phyloP scores from a whole-genome alignment of 345 rosid genomes.

The Eucalyptus marginata region DNA sequence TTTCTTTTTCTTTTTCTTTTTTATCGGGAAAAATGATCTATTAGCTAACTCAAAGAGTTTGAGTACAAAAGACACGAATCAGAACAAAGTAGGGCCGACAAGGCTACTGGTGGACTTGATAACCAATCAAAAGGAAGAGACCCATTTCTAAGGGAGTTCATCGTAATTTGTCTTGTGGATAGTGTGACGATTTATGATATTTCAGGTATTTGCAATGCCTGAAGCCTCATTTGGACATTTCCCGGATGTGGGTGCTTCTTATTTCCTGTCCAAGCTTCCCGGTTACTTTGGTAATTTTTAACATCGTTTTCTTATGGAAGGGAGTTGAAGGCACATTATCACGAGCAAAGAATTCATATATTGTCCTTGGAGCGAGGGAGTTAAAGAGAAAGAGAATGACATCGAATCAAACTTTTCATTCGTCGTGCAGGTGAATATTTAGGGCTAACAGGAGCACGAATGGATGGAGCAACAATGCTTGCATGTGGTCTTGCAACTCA shows the following conservation, averaged over 20 bases:
- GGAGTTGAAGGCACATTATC: no score
- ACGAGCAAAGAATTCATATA: no score
- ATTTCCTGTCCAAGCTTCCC: conserved; percentile 2
- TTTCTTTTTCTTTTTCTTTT: no score
- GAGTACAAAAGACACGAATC: no score
- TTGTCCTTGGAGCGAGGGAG: background rate
- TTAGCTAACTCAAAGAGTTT: no score
- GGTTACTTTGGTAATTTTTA: conserved; percentile 1
- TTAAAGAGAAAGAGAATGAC: background rate
- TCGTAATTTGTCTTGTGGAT: background rate
- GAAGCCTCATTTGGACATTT: conserved; percentile 2
- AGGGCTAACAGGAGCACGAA: conserved; percentile 12
- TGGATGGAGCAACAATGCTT: conserved; percentile 13
- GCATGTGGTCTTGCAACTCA: conserved; percentile 19
- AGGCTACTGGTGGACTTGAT: no score
- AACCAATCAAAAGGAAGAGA: no score
- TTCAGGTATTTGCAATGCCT: conserved; percentile 11
- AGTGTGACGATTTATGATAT: no score
- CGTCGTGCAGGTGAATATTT: background rate
- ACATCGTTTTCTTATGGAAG: background rate
- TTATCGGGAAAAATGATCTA: no score
- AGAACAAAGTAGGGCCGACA: no score
- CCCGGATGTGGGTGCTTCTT: conserved; percentile 4
- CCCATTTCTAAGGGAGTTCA: no score
- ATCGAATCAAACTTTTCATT: background rate